A percentile compares a stretch with the other conserved stretches of the same genome.
Conservation (phyloP, 2,329 filamentous ascomycete species). For the Hymenoscyphus repandus region DNA sequence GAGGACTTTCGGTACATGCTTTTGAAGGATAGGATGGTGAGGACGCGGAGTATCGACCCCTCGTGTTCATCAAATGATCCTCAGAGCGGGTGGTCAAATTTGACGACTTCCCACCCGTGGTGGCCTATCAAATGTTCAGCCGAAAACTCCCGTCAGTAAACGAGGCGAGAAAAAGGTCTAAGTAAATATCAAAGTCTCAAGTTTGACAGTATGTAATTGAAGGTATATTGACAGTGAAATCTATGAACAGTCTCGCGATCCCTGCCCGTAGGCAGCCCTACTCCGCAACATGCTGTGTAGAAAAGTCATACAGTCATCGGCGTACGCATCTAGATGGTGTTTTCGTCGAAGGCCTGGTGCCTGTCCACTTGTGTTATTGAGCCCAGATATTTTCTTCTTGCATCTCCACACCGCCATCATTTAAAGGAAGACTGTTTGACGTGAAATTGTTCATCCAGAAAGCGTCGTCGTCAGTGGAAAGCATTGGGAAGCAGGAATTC, state of each 20-base stretch:
- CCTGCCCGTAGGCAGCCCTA: constrained; percentile 7
- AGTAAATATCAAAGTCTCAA: too few relatives aligned
- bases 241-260: constrained; percentile 21
- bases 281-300: constrained; percentile 16
- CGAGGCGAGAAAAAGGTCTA: too few relatives aligned
- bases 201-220: too few relatives aligned
- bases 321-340: constrained; percentile 21
- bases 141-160: too few relatives aligned
- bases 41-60: too few relatives aligned
- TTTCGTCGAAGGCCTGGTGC: constrained; percentile 31
- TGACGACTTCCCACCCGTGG: too few relatives aligned
- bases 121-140: too few relatives aligned
- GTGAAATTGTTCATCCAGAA: constrained; percentile 38
- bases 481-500: constrained; percentile 28
- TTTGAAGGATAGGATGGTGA: too few relatives aligned
- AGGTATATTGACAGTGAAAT: constrained; percentile 11
- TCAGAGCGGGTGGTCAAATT: too few relatives aligned
- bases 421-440: constrained; percentile 15
- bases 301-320: constrained; percentile 24
- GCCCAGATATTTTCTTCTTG: constrained; percentile 28
- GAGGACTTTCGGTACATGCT: too few relatives aligned
- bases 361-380: constrained; percentile 33
- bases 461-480: constrained; percentile 39
- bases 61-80: too few relatives aligned
- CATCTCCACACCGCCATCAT: constrained; percentile 17